These are phyloP conservation scores for Kwoniella dendrophila DNA, from an alignment of 768 basidiomycete genomes.

Conservation along the genomic window DNA sequence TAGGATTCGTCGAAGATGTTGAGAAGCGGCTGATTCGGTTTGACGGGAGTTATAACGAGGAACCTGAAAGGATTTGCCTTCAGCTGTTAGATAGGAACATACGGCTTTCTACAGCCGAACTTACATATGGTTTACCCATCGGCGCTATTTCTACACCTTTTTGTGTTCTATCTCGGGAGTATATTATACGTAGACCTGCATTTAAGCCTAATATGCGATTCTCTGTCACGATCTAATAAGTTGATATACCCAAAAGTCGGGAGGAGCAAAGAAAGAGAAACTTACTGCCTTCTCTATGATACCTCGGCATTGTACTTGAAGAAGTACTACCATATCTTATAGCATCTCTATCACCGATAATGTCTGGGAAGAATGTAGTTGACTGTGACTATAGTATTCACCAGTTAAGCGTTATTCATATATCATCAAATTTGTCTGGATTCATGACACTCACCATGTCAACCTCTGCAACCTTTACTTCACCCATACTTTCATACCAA, in stretches of 20 bases:
- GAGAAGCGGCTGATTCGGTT: conserved; percentile 20
- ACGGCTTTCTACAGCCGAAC: conserved; percentile 14
- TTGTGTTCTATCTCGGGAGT: conserved; percentile 24
- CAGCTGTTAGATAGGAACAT: not conserved
- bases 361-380: conserved; percentile 28
- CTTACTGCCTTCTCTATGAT: conserved; percentile 32
- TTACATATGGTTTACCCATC: conserved; percentile 28
- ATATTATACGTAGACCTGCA: conserved; percentile 29
- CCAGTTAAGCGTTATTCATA: not conserved
- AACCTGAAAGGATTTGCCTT: conserved; percentile 3
- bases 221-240: not conserved
- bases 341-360: conserved; percentile 28
- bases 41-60: conserved; percentile 30
- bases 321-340: conserved; percentile 24
- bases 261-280: not conserved
- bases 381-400: conserved; percentile 7
- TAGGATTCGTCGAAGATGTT: conserved; percentile 21
- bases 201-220: conserved; percentile 30
- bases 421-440: not conserved
- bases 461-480: conserved; percentile 1
- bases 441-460: conserved; percentile 27
- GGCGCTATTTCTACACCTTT: conserved; percentile 35
- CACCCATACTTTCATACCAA: conserved; percentile 29
- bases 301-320: conserved; percentile 26
- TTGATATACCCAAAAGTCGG: not conserved